Base-by-base conservation (phyloP, 352 stramenopile genomes). In the Phytophthora lateralis region DNA sequence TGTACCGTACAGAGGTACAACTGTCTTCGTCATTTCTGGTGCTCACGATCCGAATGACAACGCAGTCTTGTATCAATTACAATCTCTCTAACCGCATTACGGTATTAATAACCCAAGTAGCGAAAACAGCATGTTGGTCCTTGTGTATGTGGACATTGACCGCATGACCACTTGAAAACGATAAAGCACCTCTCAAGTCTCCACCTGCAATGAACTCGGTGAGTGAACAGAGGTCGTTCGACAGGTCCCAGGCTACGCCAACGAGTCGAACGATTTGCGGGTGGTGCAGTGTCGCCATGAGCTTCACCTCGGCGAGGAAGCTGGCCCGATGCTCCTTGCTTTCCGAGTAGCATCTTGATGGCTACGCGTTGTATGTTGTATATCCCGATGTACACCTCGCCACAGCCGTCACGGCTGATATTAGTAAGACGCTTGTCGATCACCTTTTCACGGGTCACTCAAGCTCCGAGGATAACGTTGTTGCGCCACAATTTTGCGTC, bases 191-290 rank as follows among this genome's bases (percentile, higher is more conserved):
- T 7, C 69, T 59, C 24, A 82, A 38, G 29, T 82, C 73, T 0
- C 66, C 70, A 11, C 55, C 58, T n/a, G 55, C 39, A 63, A 75
- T 70, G 27, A 73, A 75, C 43, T 79, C 73, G 10, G 57, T 60
- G 24, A 80, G 43, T 8, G 57, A 61, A 34, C 68, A 75, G 2
- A 83, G 30, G n/a, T 83, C 68, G 8, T 62, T 49, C 6, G 69
- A 47, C 5, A 67, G 73, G 10, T 66, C 60, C 69, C 73, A 83
- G 21, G 74, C 55, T 0, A 83, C 59, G 2, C 70, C 71, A 9
- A 80, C 53, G 27, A 82, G 76, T n/a, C 29, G 37, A 1, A 75
- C 65, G 26, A 81, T 78, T 42, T 57, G 54, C 18, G 60, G 53
- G 51, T 81, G 74, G 7, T 73, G 61, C 18, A 82, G 49, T 29